Evolutionary conservation across 345 rosid species (phyloP), one percentile per base, ranked within the genome.

Genomic region (Acer yangbiense): DNA sequence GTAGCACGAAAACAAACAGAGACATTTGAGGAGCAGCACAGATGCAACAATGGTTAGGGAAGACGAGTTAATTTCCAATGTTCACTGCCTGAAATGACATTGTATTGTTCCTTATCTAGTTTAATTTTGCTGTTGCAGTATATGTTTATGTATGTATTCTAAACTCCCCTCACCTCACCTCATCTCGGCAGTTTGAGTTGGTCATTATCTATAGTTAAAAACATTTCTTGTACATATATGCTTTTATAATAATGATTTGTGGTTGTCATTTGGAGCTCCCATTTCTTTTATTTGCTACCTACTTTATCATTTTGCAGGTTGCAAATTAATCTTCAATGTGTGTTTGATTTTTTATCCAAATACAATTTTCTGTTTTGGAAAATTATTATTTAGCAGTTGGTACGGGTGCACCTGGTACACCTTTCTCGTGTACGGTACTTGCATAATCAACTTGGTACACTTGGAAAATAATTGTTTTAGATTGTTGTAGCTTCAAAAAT

Each of bases 21-120:
- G 69, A 25, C 27, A 41, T 63, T n/a, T 10, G 74, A 77, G 79
- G 78, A 75, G 84, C 83, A 71, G 80, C 43, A 27, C 29, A 43
- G 83, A 79, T 79, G 85, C 79, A 65, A 74, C 63, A 21, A 4
- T 65, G 70, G 39, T 14, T 39, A 5, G 75, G 65, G 71, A 72
- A 48, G 78, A 52, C 63, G 41, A 65, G 7, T 79, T 68, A 23
- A 71, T 66, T 58, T 17, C 6, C 12, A 25, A 20, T 48, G 48
- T 41, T 25, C 78, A 55, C 74, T 55, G 62, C 78, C 39, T 20
- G 50, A 65, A 73, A 70, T 52, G 57, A 44, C 68, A 20, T 5
- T 48, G 20, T 50, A 41, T 77, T 46, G 35, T 62, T 54, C 23
- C 71, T 50, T 50, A 39, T 65, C 20, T 65, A 20, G 71, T 75